Conservation (phyloP, 345 rosid genomes). For the Lumnitzera racemosa region DNA sequence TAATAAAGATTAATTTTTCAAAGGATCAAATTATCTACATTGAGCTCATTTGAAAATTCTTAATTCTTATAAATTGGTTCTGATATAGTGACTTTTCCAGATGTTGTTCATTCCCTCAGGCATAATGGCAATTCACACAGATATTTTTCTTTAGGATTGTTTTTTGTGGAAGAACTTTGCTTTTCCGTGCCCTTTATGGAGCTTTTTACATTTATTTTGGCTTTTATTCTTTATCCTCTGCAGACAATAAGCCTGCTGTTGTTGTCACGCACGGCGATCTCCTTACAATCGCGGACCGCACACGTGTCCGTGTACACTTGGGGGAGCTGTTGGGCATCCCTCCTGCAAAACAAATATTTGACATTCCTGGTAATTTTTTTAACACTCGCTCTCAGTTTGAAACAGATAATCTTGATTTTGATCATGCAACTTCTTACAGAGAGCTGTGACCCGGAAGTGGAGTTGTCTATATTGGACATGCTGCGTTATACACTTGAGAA, state of each 20-base stretch:
- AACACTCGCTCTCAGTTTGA: not conserved
- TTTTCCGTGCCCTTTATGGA: not conserved
- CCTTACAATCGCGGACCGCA: constrained; percentile 49
- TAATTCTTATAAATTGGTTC: too few relatives aligned
- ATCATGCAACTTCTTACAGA: constrained; percentile 31
- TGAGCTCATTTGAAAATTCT: too few relatives aligned
- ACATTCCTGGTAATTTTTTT: constrained; percentile 61
- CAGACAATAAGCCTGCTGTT: constrained; percentile 85
- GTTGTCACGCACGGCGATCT: constrained; percentile 80
- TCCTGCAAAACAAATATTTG: constrained; percentile 64
- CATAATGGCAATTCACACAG: not conserved
- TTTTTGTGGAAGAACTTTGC: too few relatives aligned
- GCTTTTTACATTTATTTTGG: not conserved
- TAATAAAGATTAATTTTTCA: too few relatives aligned
- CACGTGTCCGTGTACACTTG: constrained; percentile 36
- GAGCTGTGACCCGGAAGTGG: constrained; percentile 40
- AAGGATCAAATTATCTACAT: too few relatives aligned
- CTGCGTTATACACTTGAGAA: constrained; percentile 69
- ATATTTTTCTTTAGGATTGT: too few relatives aligned
- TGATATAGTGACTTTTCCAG: too few relatives aligned
- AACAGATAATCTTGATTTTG: not conserved
- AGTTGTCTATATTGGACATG: constrained; percentile 45
- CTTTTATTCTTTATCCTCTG: constrained; percentile 5
- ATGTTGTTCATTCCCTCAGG: not conserved
- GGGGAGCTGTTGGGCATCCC: constrained; percentile 73